phyloP scores from a whole-genome alignment of 176 grass and related monocot genomes.

The Eremochloa ophiuroides region DNA sequence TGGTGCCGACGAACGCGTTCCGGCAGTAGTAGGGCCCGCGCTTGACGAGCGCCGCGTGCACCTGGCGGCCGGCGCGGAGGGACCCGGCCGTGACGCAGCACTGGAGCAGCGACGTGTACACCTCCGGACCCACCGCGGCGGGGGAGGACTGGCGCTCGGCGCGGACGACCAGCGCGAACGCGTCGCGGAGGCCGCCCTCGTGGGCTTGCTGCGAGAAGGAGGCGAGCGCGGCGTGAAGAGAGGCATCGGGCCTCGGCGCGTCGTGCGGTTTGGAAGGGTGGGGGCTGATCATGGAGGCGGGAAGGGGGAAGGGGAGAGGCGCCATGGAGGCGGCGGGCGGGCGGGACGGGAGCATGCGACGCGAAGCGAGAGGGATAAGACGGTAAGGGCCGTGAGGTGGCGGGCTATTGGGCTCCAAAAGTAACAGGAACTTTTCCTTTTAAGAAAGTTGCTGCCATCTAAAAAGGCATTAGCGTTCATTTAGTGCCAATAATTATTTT shows the following conservation, averaged over 20 bases:
- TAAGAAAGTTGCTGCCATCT: no score
- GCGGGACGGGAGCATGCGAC: background rate
- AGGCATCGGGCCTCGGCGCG: background rate
- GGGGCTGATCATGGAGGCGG: conserved; percentile 23
- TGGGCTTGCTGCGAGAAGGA: conserved; percentile 27
- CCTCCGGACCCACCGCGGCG: conserved; percentile 25
- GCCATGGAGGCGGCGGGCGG: conserved; percentile 17
- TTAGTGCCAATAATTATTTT: no score
- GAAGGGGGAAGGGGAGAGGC: conserved; percentile 27
- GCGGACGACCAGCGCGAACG: conserved; percentile 32
- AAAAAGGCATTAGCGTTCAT: no score
- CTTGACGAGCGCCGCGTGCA: conserved; percentile 42
- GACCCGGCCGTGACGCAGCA: conserved; percentile 24
- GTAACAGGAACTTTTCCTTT: background rate
- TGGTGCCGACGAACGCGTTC: conserved; percentile 41
- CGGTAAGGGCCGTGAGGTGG: conserved; percentile 18
- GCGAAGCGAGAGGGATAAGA: conserved; percentile 25
- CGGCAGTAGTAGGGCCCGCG: conserved; percentile 38
- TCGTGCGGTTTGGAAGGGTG: conserved; percentile 31
- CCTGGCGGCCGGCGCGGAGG: conserved; percentile 26
- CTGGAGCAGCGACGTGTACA: conserved; percentile 45
- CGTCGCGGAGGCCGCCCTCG: conserved; percentile 23
- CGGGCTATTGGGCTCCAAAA: background rate
- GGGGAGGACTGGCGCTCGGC: conserved; percentile 24
- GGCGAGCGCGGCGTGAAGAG: conserved; percentile 16